A percentile compares a stretch with the other conserved stretches of the same genome.
phyloP scores from a whole-genome alignment of 192 early-diverging fungal species.

The Linnemannia elongata region DNA sequence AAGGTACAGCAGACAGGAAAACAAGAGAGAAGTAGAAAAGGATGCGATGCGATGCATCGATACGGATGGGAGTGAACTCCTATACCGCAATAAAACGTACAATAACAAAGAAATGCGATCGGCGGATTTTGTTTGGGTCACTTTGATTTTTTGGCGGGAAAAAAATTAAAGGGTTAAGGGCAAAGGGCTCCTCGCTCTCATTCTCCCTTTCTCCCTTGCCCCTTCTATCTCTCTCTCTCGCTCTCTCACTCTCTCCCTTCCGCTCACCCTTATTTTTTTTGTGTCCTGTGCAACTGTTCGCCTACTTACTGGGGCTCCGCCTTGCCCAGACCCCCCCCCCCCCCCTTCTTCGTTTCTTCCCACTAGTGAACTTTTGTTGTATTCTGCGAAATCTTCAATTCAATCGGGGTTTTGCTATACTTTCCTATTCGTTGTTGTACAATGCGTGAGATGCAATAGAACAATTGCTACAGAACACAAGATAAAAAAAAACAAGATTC shows the following conservation, averaged over 20 bases:
- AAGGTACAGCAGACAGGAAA: too few relatives aligned
- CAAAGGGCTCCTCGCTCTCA: not conserved
- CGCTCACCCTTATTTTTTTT: too few relatives aligned
- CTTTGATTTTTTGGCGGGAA: not conserved
- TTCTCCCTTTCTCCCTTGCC: not conserved
- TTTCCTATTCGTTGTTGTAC: not conserved
- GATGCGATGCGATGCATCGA: not conserved
- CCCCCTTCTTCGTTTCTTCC: too few relatives aligned
- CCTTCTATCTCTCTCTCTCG: too few relatives aligned
- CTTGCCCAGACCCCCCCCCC: too few relatives aligned
- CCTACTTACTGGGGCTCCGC: too few relatives aligned
- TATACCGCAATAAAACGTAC: not conserved
- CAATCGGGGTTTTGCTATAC: not conserved
- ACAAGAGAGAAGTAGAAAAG: too few relatives aligned
- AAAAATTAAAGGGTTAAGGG: not conserved
- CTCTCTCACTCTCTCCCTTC: too few relatives aligned
- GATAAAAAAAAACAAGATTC: not conserved
- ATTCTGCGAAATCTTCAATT: too few relatives aligned
- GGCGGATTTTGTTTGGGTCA: not conserved
- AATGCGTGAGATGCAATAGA: not conserved
- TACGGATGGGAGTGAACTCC: not conserved
- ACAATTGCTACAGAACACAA: not conserved
- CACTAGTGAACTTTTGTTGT: too few relatives aligned
- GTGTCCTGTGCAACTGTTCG: too few relatives aligned
- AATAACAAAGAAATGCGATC: not conserved